These are phyloP conservation scores for Cladorrhinum sp. DNA, from an alignment of 2,329 filamentous ascomycete species.

Conservation along the genomic window DNA sequence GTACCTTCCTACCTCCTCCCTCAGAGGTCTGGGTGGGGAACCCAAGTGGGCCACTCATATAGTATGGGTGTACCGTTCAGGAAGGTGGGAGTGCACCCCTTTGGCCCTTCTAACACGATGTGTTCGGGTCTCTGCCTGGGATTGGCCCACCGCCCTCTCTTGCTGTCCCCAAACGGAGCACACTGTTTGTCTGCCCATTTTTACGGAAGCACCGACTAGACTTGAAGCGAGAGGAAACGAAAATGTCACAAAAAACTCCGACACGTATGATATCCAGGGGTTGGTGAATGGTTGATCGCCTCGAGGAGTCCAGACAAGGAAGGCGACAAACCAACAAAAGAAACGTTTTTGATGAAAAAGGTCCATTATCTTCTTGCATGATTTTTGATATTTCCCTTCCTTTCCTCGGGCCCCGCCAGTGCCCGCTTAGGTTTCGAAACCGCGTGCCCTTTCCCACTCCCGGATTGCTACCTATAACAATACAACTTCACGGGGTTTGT, in stretches of 20 bases:
- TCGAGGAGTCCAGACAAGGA: not conserved
- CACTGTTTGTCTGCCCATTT: not conserved
- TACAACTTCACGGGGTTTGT: not conserved
- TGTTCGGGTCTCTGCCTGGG: not conserved
- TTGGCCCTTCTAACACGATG: not conserved
- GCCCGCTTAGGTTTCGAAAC: not conserved
- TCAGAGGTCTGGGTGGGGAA: not conserved
- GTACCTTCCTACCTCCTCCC: not conserved
- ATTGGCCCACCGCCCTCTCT: not conserved
- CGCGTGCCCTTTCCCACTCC: not conserved
- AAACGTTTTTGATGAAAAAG: not conserved
- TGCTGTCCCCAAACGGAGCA: not conserved
- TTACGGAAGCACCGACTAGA: not conserved
- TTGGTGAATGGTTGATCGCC: not conserved
- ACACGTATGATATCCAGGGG: not conserved
- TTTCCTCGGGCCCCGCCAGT: not conserved
- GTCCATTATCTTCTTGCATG: not conserved
- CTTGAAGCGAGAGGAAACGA: not conserved
- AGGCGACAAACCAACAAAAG: not conserved
- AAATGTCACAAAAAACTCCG: not conserved
- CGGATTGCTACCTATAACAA: not conserved
- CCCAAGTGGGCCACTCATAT: conserved; percentile 10
- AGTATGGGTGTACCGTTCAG: conserved; percentile 16
- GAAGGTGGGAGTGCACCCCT: conserved; percentile 21
- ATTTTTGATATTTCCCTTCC: not conserved